Percentiles rank a stretch among this genome's conserved stretches.
phyloP scores from a whole-genome alignment of 1,284 basidiomycete genomes.

The Fomitopsis schrenkii region DNA sequence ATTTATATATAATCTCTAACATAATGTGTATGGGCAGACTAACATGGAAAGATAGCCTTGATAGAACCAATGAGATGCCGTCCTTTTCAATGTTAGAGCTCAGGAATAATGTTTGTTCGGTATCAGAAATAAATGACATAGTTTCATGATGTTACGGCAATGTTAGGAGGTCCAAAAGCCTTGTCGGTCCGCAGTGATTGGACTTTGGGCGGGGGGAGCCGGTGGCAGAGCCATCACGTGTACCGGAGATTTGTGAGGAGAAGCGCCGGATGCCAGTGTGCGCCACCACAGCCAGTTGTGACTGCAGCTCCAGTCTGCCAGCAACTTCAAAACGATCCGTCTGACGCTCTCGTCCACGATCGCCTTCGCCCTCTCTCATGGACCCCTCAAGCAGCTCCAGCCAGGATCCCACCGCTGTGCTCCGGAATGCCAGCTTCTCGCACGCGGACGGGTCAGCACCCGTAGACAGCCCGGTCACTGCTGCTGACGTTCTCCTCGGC shows the following conservation, averaged over 20 bases:
- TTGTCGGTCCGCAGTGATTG: no score
- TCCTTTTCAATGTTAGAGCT: no score
- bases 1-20: no score
- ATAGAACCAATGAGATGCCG: no score
- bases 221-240: background rate
- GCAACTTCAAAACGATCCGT: background rate
- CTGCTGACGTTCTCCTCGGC: slow-evolving; percentile 78
- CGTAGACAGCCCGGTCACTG: slow-evolving; percentile 46
- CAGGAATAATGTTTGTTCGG: no score
- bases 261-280: background rate
- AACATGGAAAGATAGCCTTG: no score
- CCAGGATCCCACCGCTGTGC: slow-evolving; percentile 44
- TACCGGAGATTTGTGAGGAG: background rate
- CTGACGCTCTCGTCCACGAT: background rate
- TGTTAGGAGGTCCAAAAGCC: no score
- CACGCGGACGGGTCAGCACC: slow-evolving; percentile 31
- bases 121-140: no score
- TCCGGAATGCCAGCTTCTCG: slow-evolving; percentile 56
- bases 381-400: slow-evolving; percentile 12
- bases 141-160: no score
- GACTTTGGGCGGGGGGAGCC: background rate
- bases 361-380: background rate
- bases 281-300: background rate
- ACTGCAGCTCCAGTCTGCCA: background rate
- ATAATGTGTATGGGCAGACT: no score